These are phyloP conservation scores for Inga leiocalycina DNA, from an alignment of 306 rosid genomes.

Conservation along the genomic window DNA sequence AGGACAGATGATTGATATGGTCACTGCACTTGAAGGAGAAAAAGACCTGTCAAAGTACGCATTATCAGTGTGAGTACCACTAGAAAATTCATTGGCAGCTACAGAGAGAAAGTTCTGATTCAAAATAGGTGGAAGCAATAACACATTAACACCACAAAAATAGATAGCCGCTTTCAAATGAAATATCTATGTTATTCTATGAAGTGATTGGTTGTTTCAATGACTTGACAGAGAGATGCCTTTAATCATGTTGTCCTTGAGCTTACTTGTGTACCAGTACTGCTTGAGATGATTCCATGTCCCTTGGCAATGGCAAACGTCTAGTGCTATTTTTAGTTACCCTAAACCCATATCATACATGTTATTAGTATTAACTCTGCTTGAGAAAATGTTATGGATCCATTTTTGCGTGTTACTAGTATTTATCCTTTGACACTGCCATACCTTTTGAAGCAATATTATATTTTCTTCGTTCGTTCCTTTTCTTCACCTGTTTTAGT, in stretches of 20 bases:
- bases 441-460: constrained; percentile 17
- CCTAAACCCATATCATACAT: neutral
- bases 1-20: constrained; percentile 97
- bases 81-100: too few species aligned
- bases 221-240: constrained; percentile 18
- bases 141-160: neutral
- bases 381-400: constrained; percentile 23
- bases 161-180: constrained; percentile 1
- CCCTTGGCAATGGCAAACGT: neutral
- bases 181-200: neutral
- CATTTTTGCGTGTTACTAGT: neutral
- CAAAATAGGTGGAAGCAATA: too few species aligned
- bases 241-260: constrained; percentile 17
- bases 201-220: neutral
- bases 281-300: constrained; percentile 14
- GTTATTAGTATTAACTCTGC: neutral
- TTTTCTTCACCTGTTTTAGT: constrained; percentile 11
- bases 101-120: too few species aligned
- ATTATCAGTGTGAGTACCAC: constrained; percentile 67
- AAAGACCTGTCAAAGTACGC: constrained; percentile 89
- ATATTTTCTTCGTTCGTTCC: constrained; percentile 1
- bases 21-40: constrained; percentile 89
- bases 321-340: constrained; percentile 5
- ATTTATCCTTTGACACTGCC: constrained; percentile 1
- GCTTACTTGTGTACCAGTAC: neutral